phyloP scores from a whole-genome alignment of 2,329 filamentous ascomycete genomes.

The Penicillium sp. region DNA sequence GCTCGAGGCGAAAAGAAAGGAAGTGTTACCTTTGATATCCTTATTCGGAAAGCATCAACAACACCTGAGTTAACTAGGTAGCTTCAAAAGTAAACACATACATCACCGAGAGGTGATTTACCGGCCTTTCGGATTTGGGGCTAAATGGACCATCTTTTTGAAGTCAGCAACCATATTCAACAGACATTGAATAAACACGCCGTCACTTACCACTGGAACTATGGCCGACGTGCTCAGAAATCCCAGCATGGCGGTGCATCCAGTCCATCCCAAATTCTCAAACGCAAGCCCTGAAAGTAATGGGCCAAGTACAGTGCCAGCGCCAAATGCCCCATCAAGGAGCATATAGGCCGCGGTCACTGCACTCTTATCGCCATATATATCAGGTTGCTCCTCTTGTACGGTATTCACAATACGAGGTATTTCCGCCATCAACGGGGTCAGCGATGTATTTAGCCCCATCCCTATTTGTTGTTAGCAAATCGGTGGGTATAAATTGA shows the following conservation, averaged over 20 bases:
- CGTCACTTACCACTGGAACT: background rate
- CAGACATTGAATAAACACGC: background rate
- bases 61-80: too few relatives aligned
- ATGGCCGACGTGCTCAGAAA: constrained; percentile 2
- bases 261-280: constrained; percentile 1
- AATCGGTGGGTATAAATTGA: too few relatives aligned
- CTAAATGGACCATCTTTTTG: background rate
- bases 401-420: background rate
- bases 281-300: background rate
- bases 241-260: background rate
- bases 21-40: background rate
- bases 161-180: background rate
- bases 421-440: constrained; percentile 4
- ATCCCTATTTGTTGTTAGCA: background rate
- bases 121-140: background rate
- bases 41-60: background rate
- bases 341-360: constrained; percentile 9
- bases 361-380: background rate
- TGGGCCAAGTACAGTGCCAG: constrained; percentile 4
- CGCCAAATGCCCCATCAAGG: constrained; percentile 10
- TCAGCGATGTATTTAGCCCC: constrained; percentile 4
- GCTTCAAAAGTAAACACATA: background rate
- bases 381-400: background rate
- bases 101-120: background rate
- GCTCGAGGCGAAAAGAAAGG: background rate